phyloP scores from a whole-genome alignment of 345 rosid genomes.

The Rhodomyrtus tomentosa region DNA sequence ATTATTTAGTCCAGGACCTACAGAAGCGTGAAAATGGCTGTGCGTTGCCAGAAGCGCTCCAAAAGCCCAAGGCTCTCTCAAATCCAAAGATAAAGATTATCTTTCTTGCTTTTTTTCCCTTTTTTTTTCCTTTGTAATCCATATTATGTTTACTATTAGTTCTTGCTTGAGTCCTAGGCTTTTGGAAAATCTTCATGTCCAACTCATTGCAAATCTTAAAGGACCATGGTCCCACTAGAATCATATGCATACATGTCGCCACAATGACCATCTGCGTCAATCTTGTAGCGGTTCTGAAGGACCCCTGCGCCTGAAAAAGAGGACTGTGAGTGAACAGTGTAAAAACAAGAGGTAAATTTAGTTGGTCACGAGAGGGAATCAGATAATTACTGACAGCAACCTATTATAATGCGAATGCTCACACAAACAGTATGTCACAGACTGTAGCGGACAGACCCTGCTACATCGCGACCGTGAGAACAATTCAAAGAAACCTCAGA shows the following conservation, averaged over 20 bases:
- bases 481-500: too few relatives aligned
- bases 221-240: neutral
- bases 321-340: neutral
- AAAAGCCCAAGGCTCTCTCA: neutral
- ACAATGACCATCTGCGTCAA: conserved; percentile 32
- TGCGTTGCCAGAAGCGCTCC: neutral
- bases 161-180: neutral
- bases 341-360: neutral
- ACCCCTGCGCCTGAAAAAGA: conserved; percentile 33
- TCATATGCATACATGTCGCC: conserved; percentile 50
- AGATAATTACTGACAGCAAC: neutral
- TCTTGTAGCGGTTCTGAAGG: conserved; percentile 63
- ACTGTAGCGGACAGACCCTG: too few relatives aligned
- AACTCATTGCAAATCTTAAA: neutral
- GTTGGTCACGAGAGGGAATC: neutral
- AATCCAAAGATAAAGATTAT: neutral
- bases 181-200: neutral
- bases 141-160: neutral
- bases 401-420: neutral
- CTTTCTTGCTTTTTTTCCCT: neutral
- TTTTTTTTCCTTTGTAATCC: neutral
- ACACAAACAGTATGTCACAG: too few relatives aligned
- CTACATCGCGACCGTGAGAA: too few relatives aligned
- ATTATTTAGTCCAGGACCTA: neutral
- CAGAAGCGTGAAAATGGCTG: neutral